Conservation (phyloP, 805 yeast genomes). For the Jamesozyma piceae region DNA sequence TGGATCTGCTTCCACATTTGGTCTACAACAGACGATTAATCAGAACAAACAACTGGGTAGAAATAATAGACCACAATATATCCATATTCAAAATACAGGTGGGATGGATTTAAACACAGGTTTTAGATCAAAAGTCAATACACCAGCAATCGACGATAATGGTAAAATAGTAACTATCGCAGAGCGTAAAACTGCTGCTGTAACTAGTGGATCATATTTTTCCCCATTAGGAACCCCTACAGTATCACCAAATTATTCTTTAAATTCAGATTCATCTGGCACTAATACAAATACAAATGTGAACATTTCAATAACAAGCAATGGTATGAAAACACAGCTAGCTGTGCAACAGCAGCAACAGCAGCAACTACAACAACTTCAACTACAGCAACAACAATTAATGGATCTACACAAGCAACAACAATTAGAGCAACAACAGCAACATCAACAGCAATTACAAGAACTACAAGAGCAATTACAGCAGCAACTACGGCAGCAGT, state of each 20-base stretch:
- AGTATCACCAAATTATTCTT: conserved; percentile 5
- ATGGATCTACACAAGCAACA: conserved; percentile 2
- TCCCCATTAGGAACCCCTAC: conserved; percentile 8
- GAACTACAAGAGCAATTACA: not conserved
- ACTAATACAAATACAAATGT: conserved; percentile 6
- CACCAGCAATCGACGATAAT: conserved; percentile 32
- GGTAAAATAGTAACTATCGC: conserved; percentile 30
- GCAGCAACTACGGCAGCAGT: conserved; percentile 9
- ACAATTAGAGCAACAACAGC: conserved; percentile 1
- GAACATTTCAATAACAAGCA: conserved; percentile 15
- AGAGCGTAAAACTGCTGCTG: conserved; percentile 13
- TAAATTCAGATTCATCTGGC: conserved; percentile 1
- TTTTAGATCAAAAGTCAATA: conserved; percentile 20
- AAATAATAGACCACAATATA: conserved; percentile 21
- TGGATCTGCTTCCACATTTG: not conserved
- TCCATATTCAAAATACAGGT: conserved; percentile 16
- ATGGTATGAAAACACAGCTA: conserved; percentile 10
- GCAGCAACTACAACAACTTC: not conserved
- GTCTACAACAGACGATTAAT: not conserved
- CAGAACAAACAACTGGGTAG: conserved; percentile 1
- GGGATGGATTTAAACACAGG: conserved; percentile 3
- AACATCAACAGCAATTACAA: not conserved
- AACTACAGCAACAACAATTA: not conserved
- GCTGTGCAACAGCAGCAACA: not conserved
- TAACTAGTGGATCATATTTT: conserved; percentile 3